Evolutionary conservation across 1,139 yeast genomes (phyloP).

Genomic region (Diutina rugosa): DNA sequence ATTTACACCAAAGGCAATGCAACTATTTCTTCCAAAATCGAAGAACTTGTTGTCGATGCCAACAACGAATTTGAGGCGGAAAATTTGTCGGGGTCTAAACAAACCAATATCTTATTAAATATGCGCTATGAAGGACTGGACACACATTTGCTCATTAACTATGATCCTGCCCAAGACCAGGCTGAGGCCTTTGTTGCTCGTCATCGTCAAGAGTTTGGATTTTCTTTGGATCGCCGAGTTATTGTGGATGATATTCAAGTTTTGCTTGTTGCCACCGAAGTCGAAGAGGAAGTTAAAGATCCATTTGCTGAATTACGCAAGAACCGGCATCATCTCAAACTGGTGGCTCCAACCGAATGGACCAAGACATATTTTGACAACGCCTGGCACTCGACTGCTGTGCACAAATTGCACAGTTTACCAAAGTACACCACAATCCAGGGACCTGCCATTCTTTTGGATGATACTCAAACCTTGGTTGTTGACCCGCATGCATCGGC

Average conservation of each 20-base stretch:
- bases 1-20: not conserved
- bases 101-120: constrained; percentile 54
- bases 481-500: constrained; percentile 67
- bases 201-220: constrained; percentile 63
- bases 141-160: constrained; percentile 56
- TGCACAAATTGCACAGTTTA: constrained; percentile 38
- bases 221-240: constrained; percentile 40
- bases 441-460: constrained; percentile 82
- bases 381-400: constrained; percentile 39
- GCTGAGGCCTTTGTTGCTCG: constrained; percentile 17
- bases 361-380: constrained; percentile 18
- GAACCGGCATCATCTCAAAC: constrained; percentile 4
- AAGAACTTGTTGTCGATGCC: constrained; percentile 15
- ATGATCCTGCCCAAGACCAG: constrained; percentile 10
- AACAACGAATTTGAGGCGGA: constrained; percentile 20
- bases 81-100: constrained; percentile 13
- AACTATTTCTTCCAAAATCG: constrained; percentile 5
- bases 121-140: constrained; percentile 83
- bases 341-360: not conserved
- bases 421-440: constrained; percentile 35
- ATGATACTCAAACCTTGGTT: constrained; percentile 76
- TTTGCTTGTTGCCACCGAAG: constrained; percentile 17
- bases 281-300: constrained; percentile 16
- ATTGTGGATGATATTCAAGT: constrained; percentile 78
- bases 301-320: constrained; percentile 20